These are phyloP conservation scores for Leccinum rimulosum DNA, from an alignment of 768 basidiomycete species.

Conservation along the genomic window DNA sequence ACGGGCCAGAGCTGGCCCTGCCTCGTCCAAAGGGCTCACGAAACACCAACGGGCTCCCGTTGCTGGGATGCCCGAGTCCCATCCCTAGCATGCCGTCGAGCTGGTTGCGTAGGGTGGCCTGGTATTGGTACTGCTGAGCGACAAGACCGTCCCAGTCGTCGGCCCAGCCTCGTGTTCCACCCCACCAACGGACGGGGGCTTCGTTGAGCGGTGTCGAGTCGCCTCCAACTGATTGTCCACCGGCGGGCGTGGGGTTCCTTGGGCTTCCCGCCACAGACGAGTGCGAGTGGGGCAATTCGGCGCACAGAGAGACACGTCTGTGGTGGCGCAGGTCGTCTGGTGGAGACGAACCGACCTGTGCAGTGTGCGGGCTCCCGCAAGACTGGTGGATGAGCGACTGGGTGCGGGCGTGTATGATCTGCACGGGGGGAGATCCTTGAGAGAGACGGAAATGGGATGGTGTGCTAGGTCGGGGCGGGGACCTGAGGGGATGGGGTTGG, in stretches of 20 bases:
- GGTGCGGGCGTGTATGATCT: conserved; percentile 7
- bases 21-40: conserved; percentile 6
- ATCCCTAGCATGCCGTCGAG: background rate
- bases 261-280: background rate
- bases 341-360: conserved; percentile 1
- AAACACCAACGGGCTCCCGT: background rate
- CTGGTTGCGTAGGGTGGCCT: background rate
- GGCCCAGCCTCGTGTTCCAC: conserved; percentile 15
- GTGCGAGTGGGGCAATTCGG: background rate
- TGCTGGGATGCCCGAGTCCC: background rate
- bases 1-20: conserved; percentile 1
- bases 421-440: conserved; percentile 2
- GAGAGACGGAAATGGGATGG: conserved; percentile 8
- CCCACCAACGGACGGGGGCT: conserved; percentile 21
- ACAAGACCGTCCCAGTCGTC: conserved; percentile 18
- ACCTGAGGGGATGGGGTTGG: conserved; percentile 1
- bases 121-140: background rate
- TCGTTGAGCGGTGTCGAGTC: conserved; percentile 17
- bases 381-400: conserved; percentile 20
- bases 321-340: background rate
- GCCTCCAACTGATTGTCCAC: background rate
- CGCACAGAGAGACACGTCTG: conserved; percentile 11
- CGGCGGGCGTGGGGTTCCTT: background rate
- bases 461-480: conserved; percentile 2
- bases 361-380: background rate